These are phyloP conservation scores for Lactarius indigo DNA, from an alignment of 768 basidiomycete genomes.

Conservation along the genomic window DNA sequence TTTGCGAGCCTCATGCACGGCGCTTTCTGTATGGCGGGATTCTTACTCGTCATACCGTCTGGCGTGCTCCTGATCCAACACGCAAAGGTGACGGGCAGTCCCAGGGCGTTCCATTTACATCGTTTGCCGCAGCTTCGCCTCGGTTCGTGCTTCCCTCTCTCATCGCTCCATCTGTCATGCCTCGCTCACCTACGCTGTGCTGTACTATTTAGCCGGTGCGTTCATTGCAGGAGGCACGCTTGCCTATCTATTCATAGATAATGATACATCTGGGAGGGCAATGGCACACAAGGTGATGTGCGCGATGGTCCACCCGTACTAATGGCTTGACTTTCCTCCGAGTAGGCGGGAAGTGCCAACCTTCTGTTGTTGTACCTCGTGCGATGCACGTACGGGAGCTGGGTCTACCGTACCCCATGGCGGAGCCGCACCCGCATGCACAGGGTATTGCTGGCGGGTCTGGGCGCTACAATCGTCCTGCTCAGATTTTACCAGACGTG, in stretches of 20 bases:
- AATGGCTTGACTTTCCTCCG: not conserved
- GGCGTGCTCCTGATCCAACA: slow-evolving; percentile 57
- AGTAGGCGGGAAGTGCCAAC: slow-evolving; percentile 3
- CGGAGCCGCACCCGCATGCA: slow-evolving; percentile 1
- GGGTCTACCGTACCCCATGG: not conserved
- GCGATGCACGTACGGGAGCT: slow-evolving; percentile 7
- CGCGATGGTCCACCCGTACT: not conserved
- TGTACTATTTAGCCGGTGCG: slow-evolving; percentile 5
- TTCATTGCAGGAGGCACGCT: slow-evolving; percentile 9
- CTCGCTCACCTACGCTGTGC: not conserved
- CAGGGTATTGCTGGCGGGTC: not conserved
- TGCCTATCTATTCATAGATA: slow-evolving; percentile 14
- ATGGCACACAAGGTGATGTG: slow-evolving; percentile 3
- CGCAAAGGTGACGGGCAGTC: slow-evolving; percentile 42
- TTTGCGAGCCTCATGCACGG: slow-evolving; percentile 49
- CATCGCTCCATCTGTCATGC: no score
- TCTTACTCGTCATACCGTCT: slow-evolving; percentile 54
- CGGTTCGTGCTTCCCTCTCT: not conserved
- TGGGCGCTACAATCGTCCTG: slow-evolving; percentile 2
- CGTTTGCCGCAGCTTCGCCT: slow-evolving; percentile 34
- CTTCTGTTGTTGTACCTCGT: slow-evolving; percentile 8
- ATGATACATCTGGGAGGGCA: not conserved
- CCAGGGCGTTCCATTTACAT: slow-evolving; percentile 46
- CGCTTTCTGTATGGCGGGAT: slow-evolving; percentile 48
- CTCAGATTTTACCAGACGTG: slow-evolving; percentile 12